Conservation (phyloP, 2,329 filamentous ascomycete species). For the Cyphellophora europaea region DNA sequence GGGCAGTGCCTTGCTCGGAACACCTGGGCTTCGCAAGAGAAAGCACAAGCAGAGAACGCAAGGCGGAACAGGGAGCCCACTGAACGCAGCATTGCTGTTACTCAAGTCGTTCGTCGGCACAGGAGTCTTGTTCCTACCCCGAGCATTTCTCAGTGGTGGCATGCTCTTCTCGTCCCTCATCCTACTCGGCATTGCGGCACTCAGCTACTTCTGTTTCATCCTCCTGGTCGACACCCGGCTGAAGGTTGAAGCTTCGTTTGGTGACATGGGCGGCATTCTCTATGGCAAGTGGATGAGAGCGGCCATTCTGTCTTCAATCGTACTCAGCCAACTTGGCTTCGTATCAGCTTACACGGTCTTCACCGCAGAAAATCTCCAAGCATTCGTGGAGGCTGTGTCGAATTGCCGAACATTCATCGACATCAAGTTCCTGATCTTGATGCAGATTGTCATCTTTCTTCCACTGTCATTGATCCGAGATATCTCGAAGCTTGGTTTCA, state of each 20-base stretch:
- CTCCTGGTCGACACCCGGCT: constrained; percentile 80
- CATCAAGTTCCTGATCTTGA: constrained; percentile 80
- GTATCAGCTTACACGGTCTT: constrained; percentile 95
- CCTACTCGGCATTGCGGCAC: constrained; percentile 69
- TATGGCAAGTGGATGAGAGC: constrained; percentile 86
- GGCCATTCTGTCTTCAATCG: constrained; percentile 82
- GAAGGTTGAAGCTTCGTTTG: constrained; percentile 86
- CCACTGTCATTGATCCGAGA: constrained; percentile 90
- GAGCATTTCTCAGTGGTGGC: constrained; percentile 89
- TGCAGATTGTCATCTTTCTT: constrained; percentile 92
- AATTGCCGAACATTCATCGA: constrained; percentile 78
- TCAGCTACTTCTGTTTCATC: constrained; percentile 98
- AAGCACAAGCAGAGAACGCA: constrained; percentile 66
- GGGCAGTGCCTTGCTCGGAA: constrained; percentile 68
- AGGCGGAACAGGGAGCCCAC: constrained; percentile 66
- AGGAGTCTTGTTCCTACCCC: constrained; percentile 83
- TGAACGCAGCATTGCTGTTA: constrained; percentile 71
- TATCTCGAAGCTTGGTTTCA: constrained; percentile 94
- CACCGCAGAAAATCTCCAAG: constrained; percentile 88
- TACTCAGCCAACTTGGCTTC: constrained; percentile 91
- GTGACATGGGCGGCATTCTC: constrained; percentile 86
- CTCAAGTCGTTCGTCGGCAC: constrained; percentile 98
- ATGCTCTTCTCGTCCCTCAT: constrained; percentile 95
- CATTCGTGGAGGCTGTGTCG: constrained; percentile 85
- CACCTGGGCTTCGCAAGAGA: constrained; percentile 62